Conservation (phyloP, 2,329 filamentous ascomycete genomes). For the Byssothecium circinans region DNA sequence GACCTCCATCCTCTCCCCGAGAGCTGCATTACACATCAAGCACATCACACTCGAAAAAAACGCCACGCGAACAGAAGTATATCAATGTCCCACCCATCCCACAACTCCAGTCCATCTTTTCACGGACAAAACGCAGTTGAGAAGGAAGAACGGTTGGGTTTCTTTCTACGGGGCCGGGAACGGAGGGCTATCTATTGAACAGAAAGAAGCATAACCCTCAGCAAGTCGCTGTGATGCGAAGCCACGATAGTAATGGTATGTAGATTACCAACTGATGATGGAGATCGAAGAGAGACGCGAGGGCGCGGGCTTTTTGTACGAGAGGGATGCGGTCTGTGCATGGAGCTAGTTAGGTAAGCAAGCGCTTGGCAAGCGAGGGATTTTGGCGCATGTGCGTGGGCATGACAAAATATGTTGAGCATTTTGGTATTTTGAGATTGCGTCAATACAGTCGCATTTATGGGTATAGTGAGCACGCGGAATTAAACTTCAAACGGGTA, state of each 20-base stretch:
- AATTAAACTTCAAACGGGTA: too few species aligned
- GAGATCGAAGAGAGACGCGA: constrained; percentile 26
- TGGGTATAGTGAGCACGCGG: too few species aligned
- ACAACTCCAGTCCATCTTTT: constrained; percentile 48
- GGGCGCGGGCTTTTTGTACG: constrained; percentile 26
- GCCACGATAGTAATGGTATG: constrained; percentile 42
- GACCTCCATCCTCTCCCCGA: neutral
- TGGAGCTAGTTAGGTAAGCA: constrained; percentile 11
- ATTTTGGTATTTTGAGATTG: too few species aligned
- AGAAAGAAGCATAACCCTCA: constrained; percentile 44
- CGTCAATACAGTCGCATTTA: too few species aligned
- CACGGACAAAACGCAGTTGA: constrained; percentile 43
- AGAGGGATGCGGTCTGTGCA: too few species aligned
- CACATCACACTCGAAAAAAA: too few species aligned
- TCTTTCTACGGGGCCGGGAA: constrained; percentile 48
- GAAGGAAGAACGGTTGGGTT: constrained; percentile 43
- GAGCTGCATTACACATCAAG: neutral
- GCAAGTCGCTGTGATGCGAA: constrained; percentile 46
- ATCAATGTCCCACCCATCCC: constrained; percentile 46
- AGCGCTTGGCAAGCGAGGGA: neutral
- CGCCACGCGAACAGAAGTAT: neutral
- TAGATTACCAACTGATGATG: constrained; percentile 44
- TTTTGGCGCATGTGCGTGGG: neutral
- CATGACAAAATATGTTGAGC: neutral
- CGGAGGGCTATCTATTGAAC: constrained; percentile 46